Evolutionary conservation across 345 rosid species (phyloP).

Genomic region (Excoecaria agallocha): DNA sequence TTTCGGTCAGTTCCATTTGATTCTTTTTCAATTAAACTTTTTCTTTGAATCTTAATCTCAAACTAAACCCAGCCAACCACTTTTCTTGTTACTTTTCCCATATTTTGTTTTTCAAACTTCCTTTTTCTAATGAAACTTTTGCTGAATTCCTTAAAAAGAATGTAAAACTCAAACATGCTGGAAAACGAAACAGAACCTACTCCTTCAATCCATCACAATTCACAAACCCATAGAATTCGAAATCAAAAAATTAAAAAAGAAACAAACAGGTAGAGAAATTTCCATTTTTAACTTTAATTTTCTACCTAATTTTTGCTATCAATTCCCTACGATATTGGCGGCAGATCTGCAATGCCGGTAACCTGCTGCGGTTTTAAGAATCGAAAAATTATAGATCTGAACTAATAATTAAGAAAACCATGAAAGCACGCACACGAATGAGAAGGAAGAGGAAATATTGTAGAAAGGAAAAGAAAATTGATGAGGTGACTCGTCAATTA

Average conservation of each 20-base stretch:
- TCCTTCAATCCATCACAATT: background rate
- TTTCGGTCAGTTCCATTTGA: no score
- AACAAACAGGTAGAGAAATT: background rate
- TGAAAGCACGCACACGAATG: background rate
- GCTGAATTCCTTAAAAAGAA: no score
- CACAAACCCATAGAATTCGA: background rate
- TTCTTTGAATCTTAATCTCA: no score
- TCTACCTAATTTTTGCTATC: background rate
- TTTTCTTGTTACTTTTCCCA: no score
- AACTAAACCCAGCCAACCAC: no score
- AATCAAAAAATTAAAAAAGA: background rate
- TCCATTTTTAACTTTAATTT: background rate
- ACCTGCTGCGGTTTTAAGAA: background rate
- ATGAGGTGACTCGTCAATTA: background rate
- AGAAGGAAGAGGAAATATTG: background rate
- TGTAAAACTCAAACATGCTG: background rate
- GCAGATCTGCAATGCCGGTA: conserved; percentile 2
- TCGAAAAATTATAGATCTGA: background rate
- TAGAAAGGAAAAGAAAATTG: background rate
- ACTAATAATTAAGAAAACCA: background rate
- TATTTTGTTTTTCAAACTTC: no score
- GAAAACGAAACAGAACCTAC: background rate
- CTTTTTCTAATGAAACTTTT: no score
- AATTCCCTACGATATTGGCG: background rate
- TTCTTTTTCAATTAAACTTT: no score